Percentiles rank a stretch among this genome's conserved stretches.
Evolutionary conservation across 2,329 filamentous ascomycete genomes (phyloP).

Genomic region (Fusarium odoratissimum): DNA sequence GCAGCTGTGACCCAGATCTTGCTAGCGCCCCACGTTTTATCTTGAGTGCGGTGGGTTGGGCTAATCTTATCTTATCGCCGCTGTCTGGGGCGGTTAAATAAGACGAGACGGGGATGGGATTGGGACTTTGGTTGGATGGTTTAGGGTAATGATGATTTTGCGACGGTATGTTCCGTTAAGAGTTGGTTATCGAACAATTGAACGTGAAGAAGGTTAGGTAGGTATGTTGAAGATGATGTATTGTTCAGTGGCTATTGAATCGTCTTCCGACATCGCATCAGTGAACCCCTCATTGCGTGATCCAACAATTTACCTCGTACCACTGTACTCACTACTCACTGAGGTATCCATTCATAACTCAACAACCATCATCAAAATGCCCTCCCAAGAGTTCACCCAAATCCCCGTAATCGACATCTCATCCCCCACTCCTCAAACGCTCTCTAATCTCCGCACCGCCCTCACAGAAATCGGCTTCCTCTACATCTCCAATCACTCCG

Average conservation of each 20-base stretch:
- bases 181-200: too few relatives aligned
- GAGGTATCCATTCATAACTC: too few relatives aligned
- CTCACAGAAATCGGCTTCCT: constrained; percentile 65
- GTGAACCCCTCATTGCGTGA: constrained; percentile 1
- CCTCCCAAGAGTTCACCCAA: constrained; percentile 46
- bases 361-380: background rate
- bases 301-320: background rate
- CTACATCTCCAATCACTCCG: constrained; percentile 62
- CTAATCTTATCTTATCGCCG: background rate
- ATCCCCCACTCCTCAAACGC: constrained; percentile 53
- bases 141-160: background rate
- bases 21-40: constrained; percentile 13
- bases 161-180: background rate
- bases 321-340: background rate
- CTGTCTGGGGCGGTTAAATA: background rate
- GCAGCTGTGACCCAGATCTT: constrained; percentile 2
- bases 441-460: constrained; percentile 58
- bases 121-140: background rate
- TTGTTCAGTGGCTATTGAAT: background rate
- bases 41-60: background rate
- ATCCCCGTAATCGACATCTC: constrained; percentile 65
- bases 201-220: background rate
- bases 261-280: background rate
- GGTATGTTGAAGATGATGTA: background rate
- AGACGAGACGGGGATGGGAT: background rate